Evolutionary conservation across 352 stramenopile species (phyloP), one percentile per base, ranked within the genome.

Genomic region (Hyphochytrium catenoides): DNA sequence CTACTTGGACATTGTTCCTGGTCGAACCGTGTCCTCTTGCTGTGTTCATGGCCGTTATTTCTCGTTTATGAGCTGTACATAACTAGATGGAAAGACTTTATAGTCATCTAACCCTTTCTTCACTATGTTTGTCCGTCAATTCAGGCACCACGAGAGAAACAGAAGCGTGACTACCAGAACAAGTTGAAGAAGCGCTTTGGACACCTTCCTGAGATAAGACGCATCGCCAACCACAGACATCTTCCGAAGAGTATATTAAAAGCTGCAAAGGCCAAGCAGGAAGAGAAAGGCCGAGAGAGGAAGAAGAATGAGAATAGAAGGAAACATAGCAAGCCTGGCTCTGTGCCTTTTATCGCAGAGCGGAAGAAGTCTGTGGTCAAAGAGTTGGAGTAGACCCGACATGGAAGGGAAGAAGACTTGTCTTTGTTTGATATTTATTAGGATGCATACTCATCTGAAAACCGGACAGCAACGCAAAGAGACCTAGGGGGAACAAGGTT

Each of bases 161-260:
- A 71, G 39, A 91, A 93, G 33, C 62, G 93, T 35, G 72, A 95
- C 49, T 99, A 99, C 63, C 74, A 89, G 35, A 65, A 95, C 34
- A 86, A 74, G 32, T 66, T 99, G 46, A 93, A 98, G 49, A 73
- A 96, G 36, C 84, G 81, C 24, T 94, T 84, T 49, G 54, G 74
- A 44, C 69, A 90, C 44, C 52, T 91, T 48, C 91, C 89, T 23
- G 88, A 97, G 47, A 82, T 99, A 37, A 84, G 63, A 40, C 75
- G 77, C 47, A 91, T 89, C 39, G 49, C 66, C 41, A 82, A 77
- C 62, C 62, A 92, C 38, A 64, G 87, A 33, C 85, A 96, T 43
- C 60, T 97, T 36, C 91, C 93, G 8, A 96, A 95, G 53, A 68
- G 88, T 34, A 91, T 99, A 54, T 94, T 94, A 55, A 98, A 98